phyloP scores from a whole-genome alignment of 306 rosid species.

The Sesbania bispinosa region DNA sequence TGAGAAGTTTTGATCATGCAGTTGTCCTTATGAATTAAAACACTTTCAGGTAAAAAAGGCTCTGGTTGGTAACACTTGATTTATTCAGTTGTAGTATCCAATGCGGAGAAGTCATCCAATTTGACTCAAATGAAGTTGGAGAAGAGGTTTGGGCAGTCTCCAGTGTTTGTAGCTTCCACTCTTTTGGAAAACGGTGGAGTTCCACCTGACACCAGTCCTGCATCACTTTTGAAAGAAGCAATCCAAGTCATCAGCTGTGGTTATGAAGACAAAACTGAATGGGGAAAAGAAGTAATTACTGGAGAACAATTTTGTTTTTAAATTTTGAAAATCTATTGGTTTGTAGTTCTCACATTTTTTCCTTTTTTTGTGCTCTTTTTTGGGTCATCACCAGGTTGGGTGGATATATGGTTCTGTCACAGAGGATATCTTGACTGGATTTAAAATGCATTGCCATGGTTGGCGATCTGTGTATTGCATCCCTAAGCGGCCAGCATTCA shows the following conservation, averaged over 20 bases:
- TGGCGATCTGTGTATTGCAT: constrained; percentile 87
- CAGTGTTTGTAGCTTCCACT: constrained; percentile 59
- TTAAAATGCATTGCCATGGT: constrained; percentile 91
- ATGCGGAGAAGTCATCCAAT: constrained; percentile 29
- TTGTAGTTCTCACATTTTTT: constrained; percentile 4
- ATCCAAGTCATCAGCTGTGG: constrained; percentile 82
- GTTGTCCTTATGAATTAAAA: neutral
- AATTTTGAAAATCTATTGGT: neutral
- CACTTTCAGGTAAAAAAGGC: neutral
- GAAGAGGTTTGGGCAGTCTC: constrained; percentile 78
- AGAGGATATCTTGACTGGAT: constrained; percentile 85
- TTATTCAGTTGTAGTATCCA: constrained; percentile 37
- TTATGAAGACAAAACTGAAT: constrained; percentile 73
- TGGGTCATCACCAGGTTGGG: constrained; percentile 50
- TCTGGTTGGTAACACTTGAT: neutral
- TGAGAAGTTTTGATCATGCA: constrained; percentile 12
- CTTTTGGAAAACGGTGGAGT: constrained; percentile 64
- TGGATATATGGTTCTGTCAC: constrained; percentile 89
- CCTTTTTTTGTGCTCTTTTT: neutral
- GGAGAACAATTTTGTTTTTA: neutral
- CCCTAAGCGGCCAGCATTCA: constrained; percentile 68
- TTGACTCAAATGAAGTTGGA: constrained; percentile 52
- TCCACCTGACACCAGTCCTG: constrained; percentile 45
- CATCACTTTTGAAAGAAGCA: constrained; percentile 64
- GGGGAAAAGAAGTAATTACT: constrained; percentile 76